Evolutionary conservation across 345 rosid species (phyloP), one percentile per base, ranked within the genome.

Genomic region (Rhodamnia argentea): DNA sequence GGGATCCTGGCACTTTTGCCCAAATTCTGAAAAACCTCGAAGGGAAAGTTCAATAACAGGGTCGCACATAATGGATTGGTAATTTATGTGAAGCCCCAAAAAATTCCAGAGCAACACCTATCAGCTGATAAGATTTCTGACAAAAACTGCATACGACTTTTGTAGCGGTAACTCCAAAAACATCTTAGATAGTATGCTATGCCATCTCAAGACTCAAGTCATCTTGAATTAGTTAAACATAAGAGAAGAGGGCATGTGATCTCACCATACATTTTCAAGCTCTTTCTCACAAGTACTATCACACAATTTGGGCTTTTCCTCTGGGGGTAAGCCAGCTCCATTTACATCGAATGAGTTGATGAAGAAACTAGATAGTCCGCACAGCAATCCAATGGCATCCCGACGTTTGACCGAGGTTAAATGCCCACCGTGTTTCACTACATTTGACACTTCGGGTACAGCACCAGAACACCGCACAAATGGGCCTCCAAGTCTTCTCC

Each of bases 181-280:
- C 55, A n/a, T 50, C 55, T 50, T 44, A 13, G 40, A 64, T 64
- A 32, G 29, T 82, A 50, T 5, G 27, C 55, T 82, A n/a, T 23
- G 52, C 83, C 37, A 52, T 44, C 55, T n/a, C 55, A 82, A 52
- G 52, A 44, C 18, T 82, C 32, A 82, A 44, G 55, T 82, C n/a
- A 52, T 60, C 40, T 26, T 53, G 85, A 86, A 50, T 78, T 85
- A 42, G 86, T 62, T 60, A n/a, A 70, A 32, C 74, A 83, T 13
- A 51, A 52, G 23, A 44, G 88, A 85, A 85, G 89, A 91, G 84
- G 89, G 86, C 60, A 86, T 86, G 92, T 58, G 91, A 92, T 92
- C 98, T 94, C 99, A 95, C 99, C 99, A 92, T 95, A 94, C 99
- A 93, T 97, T 97, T 97, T 96, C 96, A 93, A 97, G 99, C 95